Percentiles rank a stretch among this genome's conserved stretches.
phyloP scores from a whole-genome alignment of 2,329 filamentous ascomycete genomes.

The Magnaporthales sp. region DNA sequence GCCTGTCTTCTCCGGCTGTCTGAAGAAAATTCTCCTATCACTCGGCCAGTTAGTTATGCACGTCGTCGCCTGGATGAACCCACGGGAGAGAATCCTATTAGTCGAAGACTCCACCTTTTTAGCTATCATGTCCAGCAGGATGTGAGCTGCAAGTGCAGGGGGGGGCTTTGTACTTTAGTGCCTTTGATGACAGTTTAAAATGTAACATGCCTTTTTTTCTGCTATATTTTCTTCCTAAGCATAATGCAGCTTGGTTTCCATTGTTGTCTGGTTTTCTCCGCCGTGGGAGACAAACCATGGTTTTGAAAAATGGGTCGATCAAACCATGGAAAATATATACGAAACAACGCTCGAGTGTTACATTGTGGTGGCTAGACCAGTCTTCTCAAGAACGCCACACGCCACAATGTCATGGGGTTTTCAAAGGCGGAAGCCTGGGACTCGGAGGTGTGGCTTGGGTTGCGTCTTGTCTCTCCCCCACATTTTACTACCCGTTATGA shows the following conservation, averaged over 20 bases:
- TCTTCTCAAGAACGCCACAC: neutral
- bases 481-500: neutral
- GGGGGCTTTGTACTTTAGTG: neutral
- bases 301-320: neutral
- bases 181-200: neutral
- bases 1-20: too few species aligned
- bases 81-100: neutral
- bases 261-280: neutral
- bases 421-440: neutral
- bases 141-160: neutral
- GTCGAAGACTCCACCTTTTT: neutral
- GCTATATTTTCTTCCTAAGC: too few species aligned
- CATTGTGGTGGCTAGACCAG: neutral
- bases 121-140: neutral
- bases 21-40: neutral
- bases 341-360: neutral
- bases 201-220: neutral
- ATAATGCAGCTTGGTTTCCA: neutral
- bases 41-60: neutral
- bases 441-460: neutral
- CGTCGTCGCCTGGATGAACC: neutral
- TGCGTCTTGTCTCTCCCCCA: neutral
- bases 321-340: neutral
- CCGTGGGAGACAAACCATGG: neutral
- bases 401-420: neutral